Base-by-base conservation (phyloP, 1,139 yeast species). In the Suhomyces kunorum region DNA sequence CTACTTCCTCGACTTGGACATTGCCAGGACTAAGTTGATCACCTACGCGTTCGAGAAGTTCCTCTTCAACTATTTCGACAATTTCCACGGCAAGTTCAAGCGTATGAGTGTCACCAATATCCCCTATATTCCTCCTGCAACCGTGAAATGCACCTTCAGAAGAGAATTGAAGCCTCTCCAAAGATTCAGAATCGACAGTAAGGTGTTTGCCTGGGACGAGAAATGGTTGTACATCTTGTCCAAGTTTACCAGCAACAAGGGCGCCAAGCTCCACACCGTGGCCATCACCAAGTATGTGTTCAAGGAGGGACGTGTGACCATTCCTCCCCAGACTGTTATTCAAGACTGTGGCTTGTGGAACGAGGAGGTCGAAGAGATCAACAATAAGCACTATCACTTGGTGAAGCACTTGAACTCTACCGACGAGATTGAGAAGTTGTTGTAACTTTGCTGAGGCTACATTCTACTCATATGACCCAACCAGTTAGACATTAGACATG, bases 171-270 rank as follows among this genome's bases (percentile, higher is more conserved):
- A 67, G 49, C 82, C 90, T 1, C 86, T 82, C 55, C 78, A 76
- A 44, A 55, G 56, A 25, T 90, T 81, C 58, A 53, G 67, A 4
- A 69, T 89, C 22, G 68, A 68, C 31, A 75, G 85, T 2, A 69
- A 80, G 38, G 71, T 90, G 20, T 62, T 86, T 11, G 87, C 95
- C 8, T 89, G 96, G 96, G 94, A 87, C 61, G 68, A 76, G 26
- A 89, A 89, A 61, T 88, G 96, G 96, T 54, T 90, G 12, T 88
- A 80, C 58, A 78, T 87, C 12, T 52, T 86, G 34, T 78, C 87
- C 23, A 74, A 79, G 51, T 86, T 87, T 53, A 74, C 74, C 36
- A 65, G 71, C 34, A 52, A 51, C 29, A 51, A 43, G 29, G 63
- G 63, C 28, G 72, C 66, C 6, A 68, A 68, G 36, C 53, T 79